These are phyloP conservation scores for Terfezia boudieri DNA, from an alignment of 495 filamentous ascomycete species.

Conservation along the genomic window DNA sequence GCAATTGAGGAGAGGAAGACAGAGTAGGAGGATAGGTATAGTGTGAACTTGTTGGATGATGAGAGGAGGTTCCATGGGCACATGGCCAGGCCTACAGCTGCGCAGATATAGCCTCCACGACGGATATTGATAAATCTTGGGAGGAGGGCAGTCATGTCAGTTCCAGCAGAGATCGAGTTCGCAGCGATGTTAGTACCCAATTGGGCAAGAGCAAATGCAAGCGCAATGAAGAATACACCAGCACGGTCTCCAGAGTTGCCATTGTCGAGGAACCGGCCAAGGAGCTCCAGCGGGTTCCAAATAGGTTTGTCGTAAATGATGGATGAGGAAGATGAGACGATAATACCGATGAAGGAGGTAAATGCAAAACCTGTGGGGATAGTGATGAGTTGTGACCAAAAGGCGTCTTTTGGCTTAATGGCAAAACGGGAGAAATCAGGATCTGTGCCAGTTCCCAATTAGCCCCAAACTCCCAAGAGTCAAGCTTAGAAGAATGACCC, in stretches of 20 bases:
- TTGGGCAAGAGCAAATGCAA: conserved; percentile 68
- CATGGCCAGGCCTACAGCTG: conserved; percentile 62
- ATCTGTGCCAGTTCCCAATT: conserved; percentile 22
- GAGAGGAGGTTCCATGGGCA: conserved; percentile 72
- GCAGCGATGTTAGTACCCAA: conserved; percentile 85
- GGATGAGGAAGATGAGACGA: conserved; percentile 65
- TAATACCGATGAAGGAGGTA: conserved; percentile 83
- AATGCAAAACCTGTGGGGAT: conserved; percentile 73
- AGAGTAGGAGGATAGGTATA: conserved; percentile 84
- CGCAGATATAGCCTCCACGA: conserved; percentile 77
- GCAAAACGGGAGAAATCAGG: conserved; percentile 85
- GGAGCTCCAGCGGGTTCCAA: conserved; percentile 68
- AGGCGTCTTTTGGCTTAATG: conserved; percentile 49
- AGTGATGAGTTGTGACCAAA: conserved; percentile 78
- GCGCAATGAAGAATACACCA: conserved; percentile 69
- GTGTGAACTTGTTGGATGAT: conserved; percentile 71
- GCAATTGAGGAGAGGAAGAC: conserved; percentile 87
- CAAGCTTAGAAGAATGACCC: conserved; percentile 20
- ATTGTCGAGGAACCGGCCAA: conserved; percentile 49
- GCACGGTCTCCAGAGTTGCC: conserved; percentile 57
- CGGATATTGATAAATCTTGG: conserved; percentile 75
- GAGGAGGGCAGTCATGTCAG: conserved; percentile 76
- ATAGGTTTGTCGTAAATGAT: conserved; percentile 52
- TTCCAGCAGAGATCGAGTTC: conserved; percentile 75
- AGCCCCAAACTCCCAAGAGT: not conserved